A percentile compares a stretch with the other conserved stretches of the same genome.
phyloP scores from a whole-genome alignment of 2,329 filamentous ascomycete species.

The Penicillium sp. region DNA sequence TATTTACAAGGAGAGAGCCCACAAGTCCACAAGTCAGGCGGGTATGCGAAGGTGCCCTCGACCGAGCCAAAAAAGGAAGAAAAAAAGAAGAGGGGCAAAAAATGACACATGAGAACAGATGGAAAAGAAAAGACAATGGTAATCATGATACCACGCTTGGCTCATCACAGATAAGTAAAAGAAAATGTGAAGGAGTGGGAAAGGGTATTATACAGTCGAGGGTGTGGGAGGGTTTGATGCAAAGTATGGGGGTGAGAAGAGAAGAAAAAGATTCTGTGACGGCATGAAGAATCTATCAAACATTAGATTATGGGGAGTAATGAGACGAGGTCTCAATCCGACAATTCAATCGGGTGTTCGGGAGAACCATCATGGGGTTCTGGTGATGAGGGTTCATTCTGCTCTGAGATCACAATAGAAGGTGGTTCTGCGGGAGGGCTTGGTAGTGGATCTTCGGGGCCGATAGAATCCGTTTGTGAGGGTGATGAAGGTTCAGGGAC shows the following conservation, averaged over 20 bases:
- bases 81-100: constrained; percentile 1
- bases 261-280: constrained; percentile 22
- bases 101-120: not conserved
- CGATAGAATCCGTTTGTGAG: constrained; percentile 21
- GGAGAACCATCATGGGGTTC: constrained; percentile 24
- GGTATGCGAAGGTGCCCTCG: constrained; percentile 19
- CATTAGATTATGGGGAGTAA: constrained; percentile 31
- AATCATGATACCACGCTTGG: constrained; percentile 27
- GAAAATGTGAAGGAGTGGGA: constrained; percentile 5
- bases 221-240: constrained; percentile 8
- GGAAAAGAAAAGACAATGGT: constrained; percentile 11
- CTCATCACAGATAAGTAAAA: constrained; percentile 20
- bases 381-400: constrained; percentile 21
- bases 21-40: not conserved
- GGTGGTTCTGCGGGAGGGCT: constrained; percentile 30
- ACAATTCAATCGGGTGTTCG: constrained; percentile 25
- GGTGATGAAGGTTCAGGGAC: constrained; percentile 36
- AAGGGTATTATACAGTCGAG: constrained; percentile 29
- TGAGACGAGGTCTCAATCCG: constrained; percentile 18
- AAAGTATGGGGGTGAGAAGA: constrained; percentile 1
- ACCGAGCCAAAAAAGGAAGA: constrained; percentile 7
- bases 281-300: constrained; percentile 35
- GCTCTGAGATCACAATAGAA: constrained; percentile 41
- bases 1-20: constrained; percentile 32
- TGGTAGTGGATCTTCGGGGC: constrained; percentile 22